Base-by-base conservation (phyloP, 805 yeast species). In the Saccharomycopsis guyanensis region DNA sequence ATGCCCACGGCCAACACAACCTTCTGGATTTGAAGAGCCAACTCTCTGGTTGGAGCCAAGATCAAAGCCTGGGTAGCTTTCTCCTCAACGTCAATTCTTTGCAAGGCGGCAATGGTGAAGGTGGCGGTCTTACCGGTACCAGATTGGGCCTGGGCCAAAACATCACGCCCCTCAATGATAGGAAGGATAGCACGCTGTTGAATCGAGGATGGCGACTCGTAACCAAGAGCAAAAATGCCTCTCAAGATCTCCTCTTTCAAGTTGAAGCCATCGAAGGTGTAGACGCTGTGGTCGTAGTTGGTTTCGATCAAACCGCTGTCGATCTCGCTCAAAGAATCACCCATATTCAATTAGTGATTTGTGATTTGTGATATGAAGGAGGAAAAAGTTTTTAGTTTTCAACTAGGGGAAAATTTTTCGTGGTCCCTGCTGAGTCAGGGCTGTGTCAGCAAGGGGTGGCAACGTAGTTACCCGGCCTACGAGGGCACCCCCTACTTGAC, bases 11-110 rank as follows among this genome's bases (percentile, higher is more conserved):
- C 84, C 63, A 81, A 73, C 44, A 91, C 86, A 57, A 93, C 98
- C 65, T 82, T 86, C 71, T 87, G 95, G 65, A 93, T 93, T 75
- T 93, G 98, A 57, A 80, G 73, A 42, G 97, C 97, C 66, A 93
- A 78, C 74, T 91, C 98, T 73, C 98, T 83, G 57, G 98, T 91
- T 60, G 98, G 97, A 47, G 96, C 91, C 57, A 91, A 76, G 57
- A 93, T 87, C 63, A 93, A 76, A 52, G 96, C 97, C 75, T 88
- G 97, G 55, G 94, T 80, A 53, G 81, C 75, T 65, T 80, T 76
- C 62, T 75, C 70, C 56, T 72, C 70, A 58, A 80, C 75, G 65
- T 89, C 96, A 51, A 88, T 76, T 67, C 75, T 76, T 67, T 78
- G 82, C 60, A 80, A 73, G 60, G 81, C 80, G 57, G 82, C 82